Conservation (phyloP, 345 rosid genomes). For the Toxicodendron radicans region DNA sequence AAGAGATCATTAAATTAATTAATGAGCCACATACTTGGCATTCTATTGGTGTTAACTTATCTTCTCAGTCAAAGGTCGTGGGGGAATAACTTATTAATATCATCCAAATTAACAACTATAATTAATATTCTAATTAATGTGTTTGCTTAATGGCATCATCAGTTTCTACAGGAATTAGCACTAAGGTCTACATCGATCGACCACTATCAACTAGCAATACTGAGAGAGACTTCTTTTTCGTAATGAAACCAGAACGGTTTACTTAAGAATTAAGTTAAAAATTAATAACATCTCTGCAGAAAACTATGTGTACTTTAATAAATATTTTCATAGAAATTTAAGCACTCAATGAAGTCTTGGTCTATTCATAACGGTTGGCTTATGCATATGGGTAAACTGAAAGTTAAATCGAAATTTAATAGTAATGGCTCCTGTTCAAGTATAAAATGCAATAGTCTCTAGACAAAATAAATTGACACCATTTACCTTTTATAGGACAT, state of each 20-base stretch:
- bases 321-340: not conserved
- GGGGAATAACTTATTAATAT: not conserved
- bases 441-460: not conserved
- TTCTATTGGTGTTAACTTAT: conserved; percentile 3
- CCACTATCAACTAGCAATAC: not conserved
- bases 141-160: not conserved
- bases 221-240: not conserved
- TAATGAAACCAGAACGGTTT: not conserved
- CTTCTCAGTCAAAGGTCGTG: conserved; percentile 10
- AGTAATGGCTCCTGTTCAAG: not conserved
- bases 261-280: conserved; percentile 14
- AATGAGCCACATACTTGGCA: conserved; percentile 6
- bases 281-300: not conserved
- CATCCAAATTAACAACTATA: too few species aligned
- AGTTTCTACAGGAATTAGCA: conserved; percentile 3
- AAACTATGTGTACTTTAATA: not conserved
- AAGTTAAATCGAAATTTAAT: not conserved
- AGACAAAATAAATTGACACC: not conserved
- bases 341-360: not conserved
- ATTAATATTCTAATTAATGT: not conserved
- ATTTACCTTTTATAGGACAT: not conserved
- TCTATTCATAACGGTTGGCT: too few species aligned
- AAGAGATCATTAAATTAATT: too few species aligned
- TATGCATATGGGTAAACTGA: too few species aligned
- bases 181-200: conserved; percentile 11